Conservation (phyloP, 2,329 filamentous ascomycete species). For the Rutstroemia sp. region DNA sequence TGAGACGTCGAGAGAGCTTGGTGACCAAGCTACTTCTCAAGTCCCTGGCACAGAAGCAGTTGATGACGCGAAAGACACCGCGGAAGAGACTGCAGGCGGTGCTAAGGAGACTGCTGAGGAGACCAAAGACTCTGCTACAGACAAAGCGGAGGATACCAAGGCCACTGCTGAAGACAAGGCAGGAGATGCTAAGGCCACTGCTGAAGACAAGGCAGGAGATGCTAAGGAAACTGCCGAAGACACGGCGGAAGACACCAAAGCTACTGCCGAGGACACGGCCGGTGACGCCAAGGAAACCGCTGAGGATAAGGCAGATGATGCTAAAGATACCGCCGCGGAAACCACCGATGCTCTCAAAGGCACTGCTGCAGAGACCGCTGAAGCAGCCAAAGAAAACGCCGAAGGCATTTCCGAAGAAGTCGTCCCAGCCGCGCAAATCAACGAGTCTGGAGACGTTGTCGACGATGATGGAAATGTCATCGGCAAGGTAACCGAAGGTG, state of each 20-base stretch:
- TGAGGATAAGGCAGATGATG: background rate
- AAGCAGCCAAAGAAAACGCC: background rate
- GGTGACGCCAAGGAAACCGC: background rate
- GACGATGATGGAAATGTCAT: conserved; percentile 46
- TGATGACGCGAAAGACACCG: too few relatives aligned
- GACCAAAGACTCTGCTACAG: background rate
- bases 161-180: background rate
- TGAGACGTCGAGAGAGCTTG: background rate
- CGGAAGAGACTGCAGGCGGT: too few relatives aligned
- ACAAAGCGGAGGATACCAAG: background rate
- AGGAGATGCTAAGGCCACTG: background rate
- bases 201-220: background rate
- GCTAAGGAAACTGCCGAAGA: background rate
- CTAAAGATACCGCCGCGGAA: background rate
- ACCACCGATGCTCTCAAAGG: background rate
- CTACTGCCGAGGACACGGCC: background rate
- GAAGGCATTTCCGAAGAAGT: background rate
- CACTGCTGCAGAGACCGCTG: background rate
- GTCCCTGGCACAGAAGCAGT: background rate
- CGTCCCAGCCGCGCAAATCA: conserved; percentile 23
- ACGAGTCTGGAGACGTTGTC: conserved; percentile 45
- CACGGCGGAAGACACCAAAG: background rate
- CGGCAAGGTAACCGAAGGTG: conserved; percentile 55
- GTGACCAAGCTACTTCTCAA: background rate
- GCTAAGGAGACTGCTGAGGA: too few relatives aligned